Conservation (phyloP, 2,329 filamentous ascomycete species). For the Nothomitra cinnamomea region DNA sequence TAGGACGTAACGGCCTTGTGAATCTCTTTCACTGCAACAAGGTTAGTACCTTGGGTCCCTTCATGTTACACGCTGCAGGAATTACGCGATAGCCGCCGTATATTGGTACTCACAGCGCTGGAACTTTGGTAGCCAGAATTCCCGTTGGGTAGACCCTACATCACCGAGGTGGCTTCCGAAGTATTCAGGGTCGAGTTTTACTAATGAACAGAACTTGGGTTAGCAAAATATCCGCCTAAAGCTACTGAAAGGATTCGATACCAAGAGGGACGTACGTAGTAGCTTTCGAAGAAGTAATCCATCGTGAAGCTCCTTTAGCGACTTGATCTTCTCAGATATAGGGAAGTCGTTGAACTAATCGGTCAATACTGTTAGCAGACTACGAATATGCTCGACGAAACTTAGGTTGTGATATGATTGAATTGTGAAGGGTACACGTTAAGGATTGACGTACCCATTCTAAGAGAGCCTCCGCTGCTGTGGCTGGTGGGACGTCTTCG, state of each 20-base stretch:
- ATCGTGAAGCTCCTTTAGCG: conserved; percentile 22
- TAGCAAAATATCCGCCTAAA: background rate
- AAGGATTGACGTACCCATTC: conserved; percentile 30
- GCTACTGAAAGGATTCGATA: background rate
- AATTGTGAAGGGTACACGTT: background rate
- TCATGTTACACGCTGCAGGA: conserved; percentile 4
- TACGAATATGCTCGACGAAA: background rate
- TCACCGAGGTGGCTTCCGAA: background rate
- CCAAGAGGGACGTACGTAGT: conserved; percentile 1
- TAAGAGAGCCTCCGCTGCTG: conserved; percentile 33
- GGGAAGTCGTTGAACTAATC: conserved; percentile 4
- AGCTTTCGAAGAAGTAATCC: conserved; percentile 4
- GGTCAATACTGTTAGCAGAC: background rate
- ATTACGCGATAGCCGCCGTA: conserved; percentile 1
- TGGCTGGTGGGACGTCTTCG: background rate
- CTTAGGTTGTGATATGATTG: background rate
- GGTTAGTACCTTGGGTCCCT: conserved; percentile 3
- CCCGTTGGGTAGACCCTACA: conserved; percentile 10
- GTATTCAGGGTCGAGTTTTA: conserved; percentile 5
- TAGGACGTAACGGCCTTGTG: conserved; percentile 28
- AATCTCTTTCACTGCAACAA: conserved; percentile 13
- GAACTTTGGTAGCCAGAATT: conserved; percentile 30
- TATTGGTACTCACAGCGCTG: conserved; percentile 28
- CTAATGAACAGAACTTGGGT: background rate
- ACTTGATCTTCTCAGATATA: conserved; percentile 52